A percentile compares a stretch with the other conserved stretches of the same genome.
Evolutionary conservation across 2,329 filamentous ascomycete genomes (phyloP).

Genomic region (Aspergillus sp.): DNA sequence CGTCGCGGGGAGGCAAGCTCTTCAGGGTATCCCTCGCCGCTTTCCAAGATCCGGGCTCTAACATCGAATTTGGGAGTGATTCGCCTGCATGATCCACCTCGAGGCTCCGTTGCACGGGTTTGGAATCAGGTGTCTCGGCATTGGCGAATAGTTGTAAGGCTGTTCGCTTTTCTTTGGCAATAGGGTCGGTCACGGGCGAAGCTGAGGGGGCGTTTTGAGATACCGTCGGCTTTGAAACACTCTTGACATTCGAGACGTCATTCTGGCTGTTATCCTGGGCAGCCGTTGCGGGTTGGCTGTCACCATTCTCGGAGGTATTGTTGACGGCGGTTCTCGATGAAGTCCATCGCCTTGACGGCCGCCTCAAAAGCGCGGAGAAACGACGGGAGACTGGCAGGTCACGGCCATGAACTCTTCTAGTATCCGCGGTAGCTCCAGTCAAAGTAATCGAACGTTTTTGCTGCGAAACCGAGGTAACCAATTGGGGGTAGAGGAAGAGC

Average conservation of each 20-base stretch:
- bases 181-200: background rate
- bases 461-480: conserved; percentile 22
- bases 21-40: conserved; percentile 2
- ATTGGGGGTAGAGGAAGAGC: conserved; percentile 38
- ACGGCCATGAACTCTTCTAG: conserved; percentile 1
- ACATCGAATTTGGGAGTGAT: too few relatives aligned
- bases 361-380: conserved; percentile 5
- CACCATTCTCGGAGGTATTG: background rate
- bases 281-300: background rate
- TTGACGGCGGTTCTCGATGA: conserved; percentile 6
- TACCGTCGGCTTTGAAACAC: too few relatives aligned
- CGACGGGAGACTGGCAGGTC: conserved; percentile 1
- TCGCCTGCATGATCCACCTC: too few relatives aligned
- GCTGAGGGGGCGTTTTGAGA: background rate
- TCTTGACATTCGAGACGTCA: background rate
- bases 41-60: too few relatives aligned
- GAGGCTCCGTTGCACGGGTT: background rate
- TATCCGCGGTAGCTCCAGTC: conserved; percentile 5
- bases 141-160: conserved; percentile 6
- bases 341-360: conserved; percentile 16
- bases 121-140: conserved; percentile 2
- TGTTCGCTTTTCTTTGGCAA: background rate
- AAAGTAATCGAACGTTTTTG: conserved; percentile 13
- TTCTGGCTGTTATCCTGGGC: background rate
- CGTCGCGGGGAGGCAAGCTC: conserved; percentile 15